phyloP scores from a whole-genome alignment of 495 filamentous ascomycete genomes.

The Daldinia grandis region DNA sequence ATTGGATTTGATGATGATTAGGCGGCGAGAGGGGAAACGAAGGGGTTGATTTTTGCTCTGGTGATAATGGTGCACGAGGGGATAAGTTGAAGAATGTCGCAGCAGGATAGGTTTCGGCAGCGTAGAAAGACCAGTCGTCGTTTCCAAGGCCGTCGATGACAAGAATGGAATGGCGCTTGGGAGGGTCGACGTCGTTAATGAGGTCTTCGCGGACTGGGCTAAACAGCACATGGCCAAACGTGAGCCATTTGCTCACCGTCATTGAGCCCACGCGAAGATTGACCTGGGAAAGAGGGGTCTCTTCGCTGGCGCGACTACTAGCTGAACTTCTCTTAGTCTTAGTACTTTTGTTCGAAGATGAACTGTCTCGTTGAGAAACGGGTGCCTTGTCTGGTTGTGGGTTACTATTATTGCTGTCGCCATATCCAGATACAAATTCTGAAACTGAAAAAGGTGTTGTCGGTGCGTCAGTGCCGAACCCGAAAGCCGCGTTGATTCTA shows the following conservation, averaged over 20 bases:
- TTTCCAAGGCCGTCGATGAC: conserved; percentile 87
- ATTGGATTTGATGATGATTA: conserved; percentile 88
- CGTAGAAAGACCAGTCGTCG: conserved; percentile 98
- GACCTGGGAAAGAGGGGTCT: conserved; percentile 72
- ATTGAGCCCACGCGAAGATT: conserved; percentile 82
- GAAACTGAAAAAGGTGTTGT: conserved; percentile 51
- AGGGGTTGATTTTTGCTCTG: conserved; percentile 47
- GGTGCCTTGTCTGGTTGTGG: conserved; percentile 38
- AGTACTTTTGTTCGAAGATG: conserved; percentile 46
- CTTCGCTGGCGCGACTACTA: conserved; percentile 53
- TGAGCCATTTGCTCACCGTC: conserved; percentile 80
- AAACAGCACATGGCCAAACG: conserved; percentile 93
- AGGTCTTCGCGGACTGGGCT: conserved; percentile 88
- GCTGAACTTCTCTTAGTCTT: conserved; percentile 56
- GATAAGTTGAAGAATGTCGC: conserved; percentile 88
- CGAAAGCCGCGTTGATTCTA: conserved; percentile 54
- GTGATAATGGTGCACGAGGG: conserved; percentile 55
- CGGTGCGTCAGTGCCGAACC: conserved; percentile 48
- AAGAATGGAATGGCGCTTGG: conserved; percentile 71
- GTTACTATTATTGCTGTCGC: conserved; percentile 53
- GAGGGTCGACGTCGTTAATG: conserved; percentile 53
- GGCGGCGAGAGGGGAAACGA: conserved; percentile 68
- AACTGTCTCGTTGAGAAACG: conserved; percentile 49
- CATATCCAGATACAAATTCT: conserved; percentile 62
- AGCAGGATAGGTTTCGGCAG: conserved; percentile 86